Percentiles rank a stretch among this genome's conserved stretches.
phyloP scores from a whole-genome alignment of 2,329 filamentous ascomycete genomes.

The Chaetothyriales sp. region DNA sequence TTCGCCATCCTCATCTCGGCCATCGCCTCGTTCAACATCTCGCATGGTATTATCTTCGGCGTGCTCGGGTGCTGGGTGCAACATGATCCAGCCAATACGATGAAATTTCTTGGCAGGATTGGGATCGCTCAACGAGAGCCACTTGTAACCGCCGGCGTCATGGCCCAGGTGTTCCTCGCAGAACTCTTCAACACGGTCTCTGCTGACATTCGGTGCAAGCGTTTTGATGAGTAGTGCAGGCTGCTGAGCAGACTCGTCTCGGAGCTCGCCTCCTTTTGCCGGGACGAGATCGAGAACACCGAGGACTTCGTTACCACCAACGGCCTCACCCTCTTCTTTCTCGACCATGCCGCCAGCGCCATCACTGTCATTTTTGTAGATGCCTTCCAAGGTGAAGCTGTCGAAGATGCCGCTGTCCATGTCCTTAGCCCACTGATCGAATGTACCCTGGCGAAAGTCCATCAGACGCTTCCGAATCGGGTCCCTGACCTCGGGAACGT shows the following conservation, averaged over 20 bases:
- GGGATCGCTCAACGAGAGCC: conserved; percentile 88
- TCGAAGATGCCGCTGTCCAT: conserved; percentile 77
- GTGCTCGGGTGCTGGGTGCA: conserved; percentile 61
- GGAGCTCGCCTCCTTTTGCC: conserved; percentile 67
- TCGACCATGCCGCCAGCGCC: conserved; percentile 73
- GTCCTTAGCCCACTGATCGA: conserved; percentile 80
- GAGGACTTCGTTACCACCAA: conserved; percentile 78
- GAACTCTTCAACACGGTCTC: conserved; percentile 83
- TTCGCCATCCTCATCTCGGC: conserved; percentile 57
- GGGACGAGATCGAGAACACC: conserved; percentile 85
- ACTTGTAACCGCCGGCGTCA: conserved; percentile 82
- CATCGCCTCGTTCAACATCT: conserved; percentile 54
- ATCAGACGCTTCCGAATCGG: conserved; percentile 61
- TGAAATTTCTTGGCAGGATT: conserved; percentile 96
- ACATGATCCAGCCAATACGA: conserved; percentile 95
- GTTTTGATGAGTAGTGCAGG: conserved; percentile 96
- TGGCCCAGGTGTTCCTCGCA: conserved; percentile 91
- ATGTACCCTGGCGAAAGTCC: conserved; percentile 64
- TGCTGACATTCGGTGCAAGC: conserved; percentile 87
- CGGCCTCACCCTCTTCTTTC: conserved; percentile 91
- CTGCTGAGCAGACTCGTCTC: conserved; percentile 76
- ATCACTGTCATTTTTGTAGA: conserved; percentile 86
- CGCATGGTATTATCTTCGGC: conserved; percentile 32
- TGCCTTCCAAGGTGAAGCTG: conserved; percentile 84
- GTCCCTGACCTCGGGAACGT: conserved; percentile 69